Evolutionary conservation across 805 yeast species (phyloP).

Genomic region (Saccharomycopsis fermentans): DNA sequence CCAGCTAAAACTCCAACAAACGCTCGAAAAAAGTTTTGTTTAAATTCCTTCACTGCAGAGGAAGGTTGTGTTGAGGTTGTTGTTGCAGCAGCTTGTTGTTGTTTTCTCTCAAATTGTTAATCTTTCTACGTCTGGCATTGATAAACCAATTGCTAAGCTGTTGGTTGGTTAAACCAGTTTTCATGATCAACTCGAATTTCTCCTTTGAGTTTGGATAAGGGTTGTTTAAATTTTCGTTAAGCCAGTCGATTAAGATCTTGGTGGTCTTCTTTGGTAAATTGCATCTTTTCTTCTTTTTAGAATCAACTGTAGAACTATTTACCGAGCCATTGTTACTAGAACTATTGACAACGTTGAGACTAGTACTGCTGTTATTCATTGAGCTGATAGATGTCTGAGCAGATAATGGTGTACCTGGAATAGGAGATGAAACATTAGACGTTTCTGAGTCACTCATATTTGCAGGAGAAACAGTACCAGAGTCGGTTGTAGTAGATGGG

Average conservation of each 20-base stretch:
- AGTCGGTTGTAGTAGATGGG: not conserved
- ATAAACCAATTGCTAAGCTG: conserved; percentile 85
- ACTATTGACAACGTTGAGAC: not conserved
- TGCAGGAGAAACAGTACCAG: not conserved
- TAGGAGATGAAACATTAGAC: not conserved
- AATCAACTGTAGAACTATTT: not conserved
- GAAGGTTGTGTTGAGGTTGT: not conserved
- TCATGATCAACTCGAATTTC: conserved; percentile 54
- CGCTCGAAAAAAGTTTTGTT: no score
- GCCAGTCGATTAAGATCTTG: conserved; percentile 62
- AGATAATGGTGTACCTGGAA: not conserved
- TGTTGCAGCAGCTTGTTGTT: not conserved
- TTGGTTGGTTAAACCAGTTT: conserved; percentile 71
- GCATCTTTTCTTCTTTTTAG: conserved; percentile 40
- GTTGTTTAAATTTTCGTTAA: conserved; percentile 60
- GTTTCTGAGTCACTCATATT: not conserved
- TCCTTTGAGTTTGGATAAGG: conserved; percentile 82
- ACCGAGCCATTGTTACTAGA: not conserved
- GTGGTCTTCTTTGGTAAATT: conserved; percentile 76
- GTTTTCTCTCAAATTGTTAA: conserved; percentile 33
- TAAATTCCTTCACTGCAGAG: not conserved
- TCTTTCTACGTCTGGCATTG: conserved; percentile 72
- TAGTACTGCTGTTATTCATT: not conserved
- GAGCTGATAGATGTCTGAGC: not conserved
- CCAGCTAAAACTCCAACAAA: not conserved